phyloP scores from a whole-genome alignment of 75 land plant species.

The Pinus taeda region DNA sequence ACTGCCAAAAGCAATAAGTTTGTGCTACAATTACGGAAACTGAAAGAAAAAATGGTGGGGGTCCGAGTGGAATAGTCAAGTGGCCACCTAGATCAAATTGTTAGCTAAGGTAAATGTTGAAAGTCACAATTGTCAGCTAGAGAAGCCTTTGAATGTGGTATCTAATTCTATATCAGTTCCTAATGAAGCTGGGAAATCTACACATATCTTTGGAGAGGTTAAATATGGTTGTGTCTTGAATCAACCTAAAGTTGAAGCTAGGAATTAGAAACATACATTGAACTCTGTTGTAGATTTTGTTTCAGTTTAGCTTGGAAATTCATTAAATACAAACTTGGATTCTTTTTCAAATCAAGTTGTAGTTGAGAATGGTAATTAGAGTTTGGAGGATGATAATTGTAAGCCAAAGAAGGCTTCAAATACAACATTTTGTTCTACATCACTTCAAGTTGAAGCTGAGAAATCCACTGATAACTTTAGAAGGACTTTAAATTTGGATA shows the following conservation, averaged over 20 bases:
- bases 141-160: not conserved
- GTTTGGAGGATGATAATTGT: not conserved
- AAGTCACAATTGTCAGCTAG: not conserved
- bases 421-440: not conserved
- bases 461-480: not conserved
- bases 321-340: not conserved
- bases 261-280: constrained; percentile 6
- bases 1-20: no score
- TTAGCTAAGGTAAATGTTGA: not conserved
- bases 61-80: no score
- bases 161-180: not conserved
- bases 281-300: not conserved
- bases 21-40: no score
- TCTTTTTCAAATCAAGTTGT: not conserved
- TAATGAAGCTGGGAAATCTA: not conserved
- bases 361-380: constrained; percentile 3
- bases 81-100: no score
- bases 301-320: not conserved
- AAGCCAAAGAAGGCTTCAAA: not conserved
- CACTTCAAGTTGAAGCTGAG: not conserved
- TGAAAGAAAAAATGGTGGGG: no score
- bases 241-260: constrained; percentile 37
- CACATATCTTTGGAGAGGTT: constrained; percentile 7
- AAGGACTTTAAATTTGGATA: not conserved
- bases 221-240: constrained; percentile 9